Percentiles rank a stretch among this genome's conserved stretches.
phyloP scores from a whole-genome alignment of 192 early-diverging fungal genomes.

The Coemansia sp. region DNA sequence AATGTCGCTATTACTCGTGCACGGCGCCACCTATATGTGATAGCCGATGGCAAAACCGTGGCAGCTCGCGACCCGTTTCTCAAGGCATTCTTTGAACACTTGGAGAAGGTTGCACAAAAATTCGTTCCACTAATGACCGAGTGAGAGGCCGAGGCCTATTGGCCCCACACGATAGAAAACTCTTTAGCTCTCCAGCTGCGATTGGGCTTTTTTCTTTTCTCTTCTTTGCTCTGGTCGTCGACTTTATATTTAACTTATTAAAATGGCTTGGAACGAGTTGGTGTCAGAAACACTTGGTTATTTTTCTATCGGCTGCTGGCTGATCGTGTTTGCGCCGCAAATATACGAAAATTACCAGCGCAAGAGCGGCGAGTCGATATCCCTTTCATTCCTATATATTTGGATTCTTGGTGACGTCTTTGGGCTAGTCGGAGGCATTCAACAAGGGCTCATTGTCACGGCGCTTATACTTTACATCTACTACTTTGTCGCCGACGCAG shows the following conservation, averaged over 20 bases:
- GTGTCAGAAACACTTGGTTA: slow-evolving; percentile 62
- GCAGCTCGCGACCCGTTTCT: neutral
- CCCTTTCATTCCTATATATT: slow-evolving; percentile 65
- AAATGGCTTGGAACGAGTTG: slow-evolving; percentile 38
- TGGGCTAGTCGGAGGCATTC: slow-evolving; percentile 63
- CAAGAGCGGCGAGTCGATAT: slow-evolving; percentile 67
- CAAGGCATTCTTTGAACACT: neutral
- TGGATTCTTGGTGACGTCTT: slow-evolving; percentile 75
- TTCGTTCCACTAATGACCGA: neutral
- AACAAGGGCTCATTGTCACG: slow-evolving; percentile 65
- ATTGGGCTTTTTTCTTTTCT: neutral
- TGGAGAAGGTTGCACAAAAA: neutral
- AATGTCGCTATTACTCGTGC: slow-evolving; percentile 80
- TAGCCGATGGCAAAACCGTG: slow-evolving; percentile 7
- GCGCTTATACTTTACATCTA: slow-evolving; percentile 67
- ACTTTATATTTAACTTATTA: neutral
- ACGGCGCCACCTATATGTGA: neutral
- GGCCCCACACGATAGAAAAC: neutral
- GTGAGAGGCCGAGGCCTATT: neutral
- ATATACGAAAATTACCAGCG: slow-evolving; percentile 72
- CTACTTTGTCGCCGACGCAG: slow-evolving; percentile 67
- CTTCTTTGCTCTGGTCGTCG: neutral
- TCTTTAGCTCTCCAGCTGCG: neutral
- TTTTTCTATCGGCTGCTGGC: slow-evolving; percentile 69
- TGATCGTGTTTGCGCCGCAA: slow-evolving; percentile 76